Evolutionary conservation across 2,329 filamentous ascomycete genomes (phyloP), one percentile per base, ranked within the genome.

Genomic region (Furcasterigmium furcatum): DNA sequence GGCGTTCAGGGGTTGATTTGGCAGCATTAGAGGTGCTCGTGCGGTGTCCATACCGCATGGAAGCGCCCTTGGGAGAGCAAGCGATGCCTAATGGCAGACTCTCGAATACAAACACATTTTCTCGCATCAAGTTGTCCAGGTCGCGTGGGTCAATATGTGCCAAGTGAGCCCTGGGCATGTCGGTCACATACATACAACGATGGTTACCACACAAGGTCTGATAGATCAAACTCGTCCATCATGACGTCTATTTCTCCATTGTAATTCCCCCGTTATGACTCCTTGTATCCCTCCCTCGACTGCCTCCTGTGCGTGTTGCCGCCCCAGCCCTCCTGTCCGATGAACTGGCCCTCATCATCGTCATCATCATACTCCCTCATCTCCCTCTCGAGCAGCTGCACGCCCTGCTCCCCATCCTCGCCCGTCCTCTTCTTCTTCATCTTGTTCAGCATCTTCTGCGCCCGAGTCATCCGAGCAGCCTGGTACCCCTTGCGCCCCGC

Each of bases 1-100:
- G 62, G 63, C 58, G 63, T 63, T 59, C 32, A 39, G 41, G 32
- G 16, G 34, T 40, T n/a, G 36, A 27, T 35, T 19, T 21, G 38
- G 18, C 25, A 38, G n/a, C n/a, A n/a, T n/a, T n/a, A n/a, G n/a
- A n/a, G n/a, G n/a, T n/a, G n/a, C n/a, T n/a, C n/a, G n/a, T n/a
- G n/a, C n/a, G n/a, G n/a, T n/a, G n/a, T n/a, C n/a, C n/a, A n/a
- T n/a, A n/a, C n/a, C n/a, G n/a, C n/a, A n/a, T n/a, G n/a, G n/a
- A n/a, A n/a, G n/a, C n/a, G n/a, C n/a, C n/a, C n/a, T 27, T 27
- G 24, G 24, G 24, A 27, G 24, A 27, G n/a, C n/a, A n/a, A n/a
- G n/a, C n/a, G n/a, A n/a, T n/a, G n/a, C n/a, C n/a, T n/a, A n/a
- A n/a, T n/a, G n/a, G n/a, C n/a, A n/a, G n/a, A n/a, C n/a, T n/a